These are phyloP conservation scores for Neurospora tetrasperma DNA, from an alignment of 495 filamentous ascomycete genomes.

Conservation along the genomic window DNA sequence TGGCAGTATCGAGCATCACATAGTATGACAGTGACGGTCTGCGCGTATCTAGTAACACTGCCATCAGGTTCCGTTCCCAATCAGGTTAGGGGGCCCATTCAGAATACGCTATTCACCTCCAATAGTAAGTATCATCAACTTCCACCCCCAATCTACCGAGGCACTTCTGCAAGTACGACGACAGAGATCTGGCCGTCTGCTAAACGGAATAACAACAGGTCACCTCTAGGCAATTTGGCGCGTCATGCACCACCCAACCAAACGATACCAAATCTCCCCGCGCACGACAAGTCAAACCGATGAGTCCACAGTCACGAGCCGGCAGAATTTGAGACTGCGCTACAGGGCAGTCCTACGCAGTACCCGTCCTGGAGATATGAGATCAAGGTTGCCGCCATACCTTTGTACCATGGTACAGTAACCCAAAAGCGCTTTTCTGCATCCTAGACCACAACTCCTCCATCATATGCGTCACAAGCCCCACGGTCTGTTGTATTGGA, in stretches of 20 bases:
- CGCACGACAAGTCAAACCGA: background rate
- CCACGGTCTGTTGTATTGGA: background rate
- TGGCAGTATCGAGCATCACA: no score
- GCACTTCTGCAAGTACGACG: background rate
- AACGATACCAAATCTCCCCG: background rate
- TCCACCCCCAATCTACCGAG: background rate
- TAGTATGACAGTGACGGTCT: background rate
- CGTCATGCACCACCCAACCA: background rate
- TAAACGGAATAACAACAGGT: background rate
- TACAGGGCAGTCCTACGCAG: background rate
- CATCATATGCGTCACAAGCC: background rate
- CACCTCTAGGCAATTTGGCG: background rate
- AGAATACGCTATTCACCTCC: background rate
- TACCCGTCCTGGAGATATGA: background rate
- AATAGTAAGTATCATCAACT: background rate
- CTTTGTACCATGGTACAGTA: background rate
- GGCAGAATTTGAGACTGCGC: background rate
- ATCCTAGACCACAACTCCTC: background rate
- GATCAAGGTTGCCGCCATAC: background rate
- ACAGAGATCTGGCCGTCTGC: background rate
- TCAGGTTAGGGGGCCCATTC: background rate
- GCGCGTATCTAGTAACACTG: background rate
- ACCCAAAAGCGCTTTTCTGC: background rate
- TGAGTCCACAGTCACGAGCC: no score
- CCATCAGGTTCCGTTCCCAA: background rate